Evolutionary conservation across 129 eudicot genomes (phyloP).

Genomic region (Solidago caesia): DNA sequence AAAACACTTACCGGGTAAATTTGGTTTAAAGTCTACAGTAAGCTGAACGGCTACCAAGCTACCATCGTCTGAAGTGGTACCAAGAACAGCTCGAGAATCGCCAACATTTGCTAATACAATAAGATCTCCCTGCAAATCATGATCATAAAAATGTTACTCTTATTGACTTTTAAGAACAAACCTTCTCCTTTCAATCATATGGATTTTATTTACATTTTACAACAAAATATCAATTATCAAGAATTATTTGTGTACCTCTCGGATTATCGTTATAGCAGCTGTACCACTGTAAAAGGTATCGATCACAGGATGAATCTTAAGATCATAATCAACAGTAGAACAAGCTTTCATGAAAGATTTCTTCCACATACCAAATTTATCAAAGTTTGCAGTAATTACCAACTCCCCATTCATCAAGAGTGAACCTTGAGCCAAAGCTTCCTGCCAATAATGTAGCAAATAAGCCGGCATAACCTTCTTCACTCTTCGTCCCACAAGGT

Average conservation of each 20-base stretch:
- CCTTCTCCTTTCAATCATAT: background rate
- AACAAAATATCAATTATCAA: background rate
- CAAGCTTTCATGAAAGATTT: conserved; percentile 68
- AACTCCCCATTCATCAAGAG: conserved; percentile 16
- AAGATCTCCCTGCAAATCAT: conserved; percentile 63
- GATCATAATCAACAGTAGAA: conserved; percentile 70
- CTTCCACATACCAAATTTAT: conserved; percentile 65
- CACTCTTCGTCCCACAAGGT: conserved; percentile 70
- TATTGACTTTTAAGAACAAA: conserved; percentile 3
- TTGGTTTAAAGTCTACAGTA: conserved; percentile 81
- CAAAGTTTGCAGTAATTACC: conserved; percentile 20
- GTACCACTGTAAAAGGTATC: conserved; percentile 85
- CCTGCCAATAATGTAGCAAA: conserved; percentile 79
- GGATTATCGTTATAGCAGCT: conserved; percentile 68
- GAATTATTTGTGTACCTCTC: conserved; percentile 52
- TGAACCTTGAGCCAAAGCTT: conserved; percentile 42
- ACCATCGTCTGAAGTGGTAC: conserved; percentile 57
- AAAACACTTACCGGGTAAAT: conserved; percentile 65
- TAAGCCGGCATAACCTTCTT: conserved; percentile 69
- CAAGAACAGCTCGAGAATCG: conserved; percentile 89
- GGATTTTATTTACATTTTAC: background rate
- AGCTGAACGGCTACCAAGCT: conserved; percentile 68
- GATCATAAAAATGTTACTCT: background rate
- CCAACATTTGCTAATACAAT: conserved; percentile 91
- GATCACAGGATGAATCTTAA: conserved; percentile 55